A percentile compares a stretch with the other conserved stretches of the same genome.
Conservation (phyloP, 805 yeast genomes). For the Scheffersomyces stipitis region DNA sequence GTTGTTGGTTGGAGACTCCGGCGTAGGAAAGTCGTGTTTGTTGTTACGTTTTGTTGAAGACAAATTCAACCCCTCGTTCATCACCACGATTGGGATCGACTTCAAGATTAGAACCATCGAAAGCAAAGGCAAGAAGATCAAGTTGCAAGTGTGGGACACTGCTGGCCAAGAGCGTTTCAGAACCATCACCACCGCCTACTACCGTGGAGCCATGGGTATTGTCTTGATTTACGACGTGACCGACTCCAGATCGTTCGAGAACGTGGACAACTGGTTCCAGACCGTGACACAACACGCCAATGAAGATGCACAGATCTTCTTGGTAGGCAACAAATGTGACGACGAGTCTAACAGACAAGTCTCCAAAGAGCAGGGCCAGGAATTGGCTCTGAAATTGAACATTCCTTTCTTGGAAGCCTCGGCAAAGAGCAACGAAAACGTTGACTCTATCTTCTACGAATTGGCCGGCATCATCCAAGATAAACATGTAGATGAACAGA, state of each 20-base stretch:
- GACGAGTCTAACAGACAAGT: constrained; percentile 86
- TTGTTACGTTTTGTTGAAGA: constrained; percentile 92
- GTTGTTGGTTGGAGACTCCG: constrained; percentile 89
- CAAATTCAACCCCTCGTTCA: constrained; percentile 93
- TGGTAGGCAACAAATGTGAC: constrained; percentile 96
- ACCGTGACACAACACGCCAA: constrained; percentile 96
- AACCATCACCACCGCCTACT: constrained; percentile 90
- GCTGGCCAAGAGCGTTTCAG: constrained; percentile 97
- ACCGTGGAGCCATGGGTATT: constrained; percentile 88
- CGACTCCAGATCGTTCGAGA: constrained; percentile 87
- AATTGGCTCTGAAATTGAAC: constrained; percentile 79
- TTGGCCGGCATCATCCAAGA: constrained; percentile 86
- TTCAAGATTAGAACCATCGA: constrained; percentile 96
- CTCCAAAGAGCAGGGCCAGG: constrained; percentile 85
- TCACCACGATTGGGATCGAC: constrained; percentile 97
- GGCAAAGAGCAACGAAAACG: constrained; percentile 91
- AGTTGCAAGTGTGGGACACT: constrained; percentile 95
- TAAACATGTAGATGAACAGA: constrained; percentile 51
- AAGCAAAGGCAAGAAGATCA: constrained; percentile 87
- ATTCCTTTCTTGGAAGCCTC: constrained; percentile 94
- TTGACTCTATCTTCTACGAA: constrained; percentile 87
- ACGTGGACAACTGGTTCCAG: constrained; percentile 91
- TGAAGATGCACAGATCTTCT: constrained; percentile 89
- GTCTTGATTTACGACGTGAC: constrained; percentile 82
- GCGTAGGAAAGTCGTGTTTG: constrained; percentile 87